Evolutionary conservation across 352 stramenopile species (phyloP).

Genomic region (Phytophthora podocarpi): DNA sequence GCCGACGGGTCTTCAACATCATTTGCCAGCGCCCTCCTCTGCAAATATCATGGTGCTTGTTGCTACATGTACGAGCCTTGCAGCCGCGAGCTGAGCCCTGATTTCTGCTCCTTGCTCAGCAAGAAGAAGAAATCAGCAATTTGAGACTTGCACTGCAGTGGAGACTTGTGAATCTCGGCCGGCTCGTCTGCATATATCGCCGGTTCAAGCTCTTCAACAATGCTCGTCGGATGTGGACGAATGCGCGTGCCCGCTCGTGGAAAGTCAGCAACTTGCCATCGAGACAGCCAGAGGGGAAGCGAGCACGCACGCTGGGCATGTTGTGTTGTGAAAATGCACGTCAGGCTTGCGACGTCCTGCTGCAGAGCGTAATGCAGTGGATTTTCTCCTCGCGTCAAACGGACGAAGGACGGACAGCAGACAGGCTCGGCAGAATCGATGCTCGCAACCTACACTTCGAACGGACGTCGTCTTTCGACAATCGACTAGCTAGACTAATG

Average conservation of each 20-base stretch:
- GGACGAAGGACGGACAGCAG: slow-evolving; percentile 22
- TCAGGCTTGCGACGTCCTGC: background rate
- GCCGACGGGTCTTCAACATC: slow-evolving; percentile 3
- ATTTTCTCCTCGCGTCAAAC: slow-evolving; percentile 24
- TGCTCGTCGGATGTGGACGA: slow-evolving; percentile 23
- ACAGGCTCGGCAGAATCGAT: slow-evolving; percentile 16
- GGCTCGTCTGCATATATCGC: slow-evolving; percentile 31
- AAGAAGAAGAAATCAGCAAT: too few species aligned
- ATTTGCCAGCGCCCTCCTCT: slow-evolving; percentile 7
- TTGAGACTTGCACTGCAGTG: slow-evolving; percentile 1
- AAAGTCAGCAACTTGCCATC: slow-evolving; percentile 13
- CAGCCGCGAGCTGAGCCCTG: too few species aligned
- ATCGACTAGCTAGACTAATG: slow-evolving; percentile 17
- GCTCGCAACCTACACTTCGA: slow-evolving; percentile 16
- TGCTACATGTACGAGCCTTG: too few species aligned
- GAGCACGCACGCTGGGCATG: slow-evolving; percentile 31
- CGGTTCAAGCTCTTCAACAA: slow-evolving; percentile 12
- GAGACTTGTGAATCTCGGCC: background rate
- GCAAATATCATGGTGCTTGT: slow-evolving; percentile 21
- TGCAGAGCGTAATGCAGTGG: slow-evolving; percentile 14
- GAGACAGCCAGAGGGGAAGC: slow-evolving; percentile 1
- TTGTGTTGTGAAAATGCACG: slow-evolving; percentile 20
- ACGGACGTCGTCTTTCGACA: background rate
- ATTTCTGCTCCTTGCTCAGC: too few species aligned
- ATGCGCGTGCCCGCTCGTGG: slow-evolving; percentile 26